Conservation (phyloP, 305 asterid species). For the Salvia sclarea region DNA sequence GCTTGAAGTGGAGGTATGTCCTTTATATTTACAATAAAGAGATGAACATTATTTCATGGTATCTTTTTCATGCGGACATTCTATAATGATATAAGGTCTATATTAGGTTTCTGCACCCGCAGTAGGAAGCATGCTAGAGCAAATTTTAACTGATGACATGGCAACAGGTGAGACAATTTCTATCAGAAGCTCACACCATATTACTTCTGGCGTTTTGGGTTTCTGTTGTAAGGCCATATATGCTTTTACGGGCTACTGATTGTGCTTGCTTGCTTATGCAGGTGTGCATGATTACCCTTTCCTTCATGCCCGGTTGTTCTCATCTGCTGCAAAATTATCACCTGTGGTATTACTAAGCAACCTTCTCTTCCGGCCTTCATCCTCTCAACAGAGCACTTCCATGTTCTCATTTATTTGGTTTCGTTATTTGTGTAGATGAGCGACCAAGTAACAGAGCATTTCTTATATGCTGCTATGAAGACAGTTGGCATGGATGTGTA, state of each 20-base stretch:
- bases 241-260: constrained; percentile 23
- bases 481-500: constrained; percentile 93
- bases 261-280: constrained; percentile 41
- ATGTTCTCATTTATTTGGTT: constrained; percentile 24
- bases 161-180: constrained; percentile 58
- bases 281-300: constrained; percentile 80
- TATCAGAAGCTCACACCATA: constrained; percentile 8
- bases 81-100: constrained; percentile 26
- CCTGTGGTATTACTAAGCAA: constrained; percentile 56
- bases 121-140: constrained; percentile 65
- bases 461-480: constrained; percentile 75
- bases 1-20: constrained; percentile 77
- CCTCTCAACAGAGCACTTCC: not conserved
- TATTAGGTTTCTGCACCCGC: constrained; percentile 64
- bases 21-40: constrained; percentile 20
- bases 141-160: constrained; percentile 75
- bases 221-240: constrained; percentile 17
- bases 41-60: constrained; percentile 21
- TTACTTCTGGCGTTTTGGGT: constrained; percentile 19
- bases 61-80: constrained; percentile 11
- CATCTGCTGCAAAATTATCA: constrained; percentile 81
- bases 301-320: constrained; percentile 86
- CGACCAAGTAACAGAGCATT: constrained; percentile 61
- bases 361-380: constrained; percentile 25
- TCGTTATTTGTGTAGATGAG: constrained; percentile 60